phyloP scores from a whole-genome alignment of 108 stramenopile genomes.

The Parietichytrium sp. region DNA sequence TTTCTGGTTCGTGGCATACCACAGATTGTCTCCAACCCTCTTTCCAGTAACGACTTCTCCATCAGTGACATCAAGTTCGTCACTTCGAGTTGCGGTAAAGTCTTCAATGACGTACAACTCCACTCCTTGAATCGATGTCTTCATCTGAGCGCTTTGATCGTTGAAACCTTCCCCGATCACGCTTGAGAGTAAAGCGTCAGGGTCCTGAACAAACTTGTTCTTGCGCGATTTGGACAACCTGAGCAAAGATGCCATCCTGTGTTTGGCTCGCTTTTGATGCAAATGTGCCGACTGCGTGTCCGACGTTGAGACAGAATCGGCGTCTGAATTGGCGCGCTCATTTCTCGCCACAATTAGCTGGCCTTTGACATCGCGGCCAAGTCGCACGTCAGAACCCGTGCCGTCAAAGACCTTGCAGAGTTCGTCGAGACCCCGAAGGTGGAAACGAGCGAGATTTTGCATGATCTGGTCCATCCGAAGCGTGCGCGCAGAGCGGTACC shows the following conservation, averaged over 20 bases:
- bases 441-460: background rate
- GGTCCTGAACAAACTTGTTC: background rate
- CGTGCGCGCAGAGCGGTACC: slow-evolving; percentile 14
- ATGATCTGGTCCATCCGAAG: slow-evolving; percentile 11
- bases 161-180: background rate
- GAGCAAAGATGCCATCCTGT: background rate
- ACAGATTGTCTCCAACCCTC: background rate
- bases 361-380: background rate
- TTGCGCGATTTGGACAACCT: background rate
- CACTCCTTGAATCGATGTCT: background rate
- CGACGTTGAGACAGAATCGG: background rate
- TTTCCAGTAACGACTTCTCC: slow-evolving; percentile 4
- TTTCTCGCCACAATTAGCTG: background rate
- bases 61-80: background rate
- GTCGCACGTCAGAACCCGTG: background rate
- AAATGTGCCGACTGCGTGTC: background rate
- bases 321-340: background rate
- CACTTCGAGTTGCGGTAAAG: slow-evolving; percentile 1
- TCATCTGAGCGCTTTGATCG: slow-evolving; percentile 1
- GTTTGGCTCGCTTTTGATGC: background rate
- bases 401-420: background rate
- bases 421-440: slow-evolving; percentile 15
- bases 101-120: background rate
- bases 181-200: background rate
- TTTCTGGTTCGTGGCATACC: slow-evolving; percentile 12